Base-by-base conservation (phyloP, 176 grass and related monocot genomes). In the Oryza officinalis region DNA sequence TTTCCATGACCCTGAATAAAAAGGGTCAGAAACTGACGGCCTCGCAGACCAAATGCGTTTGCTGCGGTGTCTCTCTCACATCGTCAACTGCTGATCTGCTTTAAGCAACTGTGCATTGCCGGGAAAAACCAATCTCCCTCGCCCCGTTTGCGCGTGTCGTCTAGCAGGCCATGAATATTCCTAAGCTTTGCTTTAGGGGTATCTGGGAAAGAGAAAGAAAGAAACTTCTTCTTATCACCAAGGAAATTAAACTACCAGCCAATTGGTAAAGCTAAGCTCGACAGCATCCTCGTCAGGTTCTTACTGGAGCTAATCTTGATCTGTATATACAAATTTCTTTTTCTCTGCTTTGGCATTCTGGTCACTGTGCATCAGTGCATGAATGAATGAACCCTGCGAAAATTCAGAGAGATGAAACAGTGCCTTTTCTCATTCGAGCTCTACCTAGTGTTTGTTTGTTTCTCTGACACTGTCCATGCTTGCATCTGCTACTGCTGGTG, bases 161-260 rank as follows among this genome's bases (percentile, higher is more conserved):
- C 9, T 86, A 83, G 79, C 88, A 68, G 67, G 18, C 7, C 84
- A 8, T 90, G 84, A 79, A 90, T 90, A 90, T 90, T 86, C 74
- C 61, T 3, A 2, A 30, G 61, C 74, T 38, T 38, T 65, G 74
- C 84, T 86, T 74, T 90, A 50, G 67, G 67, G 5, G 84, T 79
- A 83, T 86, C 88, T 82, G 78, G 75, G 59, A 82, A 49, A 35
- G 50, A n/a, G 72, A 76, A 10, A 81, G 71, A 35, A 40, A n/a
- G 72, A 76, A 10, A 81, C 64, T 5, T 37, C 77, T 41, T 46
- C 77, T 41, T 73, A 84, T 67, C 83, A 65, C 67, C 57, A 43
- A 72, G 8, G 18, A 66, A 65, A 85, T 49, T 67, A 66, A 65
- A 85, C 63, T 67, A 38, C 28, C 23, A 31, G 69, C 78, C 68